These are phyloP conservation scores for Hypoxylon sp. DNA, from an alignment of 2,329 filamentous ascomycete genomes.

Conservation along the genomic window DNA sequence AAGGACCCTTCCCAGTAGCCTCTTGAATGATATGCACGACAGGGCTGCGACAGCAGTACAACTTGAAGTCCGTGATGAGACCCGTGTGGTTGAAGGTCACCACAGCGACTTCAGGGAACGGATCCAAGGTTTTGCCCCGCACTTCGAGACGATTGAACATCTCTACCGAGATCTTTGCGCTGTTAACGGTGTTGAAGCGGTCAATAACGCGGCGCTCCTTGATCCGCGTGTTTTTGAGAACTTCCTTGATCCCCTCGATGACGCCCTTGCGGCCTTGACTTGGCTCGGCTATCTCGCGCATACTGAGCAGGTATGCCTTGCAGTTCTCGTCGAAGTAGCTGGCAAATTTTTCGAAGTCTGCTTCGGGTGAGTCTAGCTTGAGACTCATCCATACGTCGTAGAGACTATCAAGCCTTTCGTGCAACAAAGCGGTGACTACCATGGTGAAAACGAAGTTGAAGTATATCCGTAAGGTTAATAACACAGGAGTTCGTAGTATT, in stretches of 20 bases:
- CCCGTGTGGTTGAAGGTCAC: constrained; percentile 18
- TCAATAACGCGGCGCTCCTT: constrained; percentile 27
- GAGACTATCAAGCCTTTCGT: constrained; percentile 26
- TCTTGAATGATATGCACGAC: constrained; percentile 25
- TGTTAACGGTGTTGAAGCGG: constrained; percentile 17
- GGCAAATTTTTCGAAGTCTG: constrained; percentile 18
- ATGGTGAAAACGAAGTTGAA: not conserved
- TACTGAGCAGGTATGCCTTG: constrained; percentile 28
- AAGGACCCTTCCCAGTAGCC: constrained; percentile 24
- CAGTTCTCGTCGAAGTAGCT: constrained; percentile 26
- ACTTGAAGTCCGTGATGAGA: constrained; percentile 26
- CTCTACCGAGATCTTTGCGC: constrained; percentile 34
- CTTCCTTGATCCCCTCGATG: constrained; percentile 25
- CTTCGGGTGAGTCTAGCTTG: constrained; percentile 5
- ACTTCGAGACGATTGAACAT: constrained; percentile 16
- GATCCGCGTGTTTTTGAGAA: constrained; percentile 15
- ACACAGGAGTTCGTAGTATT: not conserved
- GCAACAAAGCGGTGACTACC: not conserved
- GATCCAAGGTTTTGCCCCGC: not conserved
- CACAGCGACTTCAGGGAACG: constrained; percentile 12
- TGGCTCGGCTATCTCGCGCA: constrained; percentile 21
- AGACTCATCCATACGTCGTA: constrained; percentile 21
- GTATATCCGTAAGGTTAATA: not conserved
- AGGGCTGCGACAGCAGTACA: constrained; percentile 28
- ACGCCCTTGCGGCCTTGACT: constrained; percentile 25